phyloP scores from a whole-genome alignment of 163 green algal genomes.

The Scenedesmus sp. region DNA sequence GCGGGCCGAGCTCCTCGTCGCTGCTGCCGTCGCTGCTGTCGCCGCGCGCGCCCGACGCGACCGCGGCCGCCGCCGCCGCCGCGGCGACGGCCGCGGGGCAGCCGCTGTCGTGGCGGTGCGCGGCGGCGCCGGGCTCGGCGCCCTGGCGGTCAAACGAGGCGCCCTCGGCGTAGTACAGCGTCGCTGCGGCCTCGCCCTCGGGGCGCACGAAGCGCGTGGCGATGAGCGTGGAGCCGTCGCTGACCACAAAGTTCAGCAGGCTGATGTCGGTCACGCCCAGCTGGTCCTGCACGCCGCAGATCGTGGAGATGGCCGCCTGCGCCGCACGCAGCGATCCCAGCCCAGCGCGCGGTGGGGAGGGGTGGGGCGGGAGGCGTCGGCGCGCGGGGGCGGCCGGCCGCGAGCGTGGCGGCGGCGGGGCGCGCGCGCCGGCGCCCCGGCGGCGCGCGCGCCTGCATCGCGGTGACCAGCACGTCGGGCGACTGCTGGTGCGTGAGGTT shows the following conservation, averaged over 20 bases:
- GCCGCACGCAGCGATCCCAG: too few relatives aligned
- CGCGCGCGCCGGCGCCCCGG: background rate
- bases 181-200: slow-evolving; percentile 67
- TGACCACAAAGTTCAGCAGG: slow-evolving; percentile 97
- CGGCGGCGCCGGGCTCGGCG: too few relatives aligned
- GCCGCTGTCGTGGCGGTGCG: background rate
- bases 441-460: slow-evolving; percentile 70
- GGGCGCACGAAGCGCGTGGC: slow-evolving; percentile 88
- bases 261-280: slow-evolving; percentile 73
- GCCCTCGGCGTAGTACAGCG: slow-evolving; percentile 95
- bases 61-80: too few relatives aligned
- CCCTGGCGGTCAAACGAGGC: slow-evolving; percentile 31
- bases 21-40: slow-evolving; percentile 24
- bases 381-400: too few relatives aligned
- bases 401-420: too few relatives aligned
- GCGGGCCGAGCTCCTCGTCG: background rate
- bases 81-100: background rate
- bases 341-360: too few relatives aligned
- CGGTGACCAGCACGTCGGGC: slow-evolving; percentile 81
- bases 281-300: slow-evolving; percentile 67
- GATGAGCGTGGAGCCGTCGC: slow-evolving; percentile 87
- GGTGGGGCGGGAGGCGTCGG: too few relatives aligned
- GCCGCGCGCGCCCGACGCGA: too few relatives aligned
- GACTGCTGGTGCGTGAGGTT: slow-evolving; percentile 68
- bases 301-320: slow-evolving; percentile 79